Base-by-base conservation (phyloP, 805 yeast genomes). In the Kazachstania viticola region DNA sequence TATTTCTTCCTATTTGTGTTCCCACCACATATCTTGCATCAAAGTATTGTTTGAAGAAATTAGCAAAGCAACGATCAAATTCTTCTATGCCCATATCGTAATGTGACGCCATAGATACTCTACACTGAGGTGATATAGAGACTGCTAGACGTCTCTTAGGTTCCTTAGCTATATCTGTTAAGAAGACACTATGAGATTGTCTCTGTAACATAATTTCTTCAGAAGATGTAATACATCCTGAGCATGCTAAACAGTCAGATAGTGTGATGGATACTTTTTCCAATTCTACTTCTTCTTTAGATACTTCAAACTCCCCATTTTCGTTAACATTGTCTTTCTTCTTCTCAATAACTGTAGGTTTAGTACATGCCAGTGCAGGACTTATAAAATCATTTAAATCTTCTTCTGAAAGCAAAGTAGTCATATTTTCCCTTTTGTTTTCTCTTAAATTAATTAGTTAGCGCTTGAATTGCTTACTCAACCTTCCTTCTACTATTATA, bases 151-250 rank as follows among this genome's bases (percentile, higher is more conserved):
- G 48, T 36, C 63, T 66, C 2, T 49, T 27, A 11, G 23, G 44
- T 14, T 52, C 48, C 7, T 9, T 49, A 39, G 9, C 15, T 41
- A 36, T 28, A 39, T 29, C 28, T 17, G 17, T 26, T 16, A 85
- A 42, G 29, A 91, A 66, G 44, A 87, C 87, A 15, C 71, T 72
- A 45, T 87, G 93, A 24, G 94, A 81, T 53, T 91, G 98, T 42
- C 83, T 78, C 2, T 94, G 83, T 25, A 91, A 79, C 28, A 91
- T 61, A 5, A 91, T 84, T 40, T 88, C 95, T 51, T 91, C 98
- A n/a, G 95, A 93, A 4, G 95, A 81, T 0, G 98, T 91, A 33
- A 91, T 84, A 55, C 98, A 91, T 1, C 98, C 98, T 7, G 93
- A 75, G 51, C 98, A 91, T 0, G 98, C 98, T 33, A 91, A 62